Conservation (phyloP, 2,329 filamentous ascomycete species). For the Gremmenia infestans region DNA sequence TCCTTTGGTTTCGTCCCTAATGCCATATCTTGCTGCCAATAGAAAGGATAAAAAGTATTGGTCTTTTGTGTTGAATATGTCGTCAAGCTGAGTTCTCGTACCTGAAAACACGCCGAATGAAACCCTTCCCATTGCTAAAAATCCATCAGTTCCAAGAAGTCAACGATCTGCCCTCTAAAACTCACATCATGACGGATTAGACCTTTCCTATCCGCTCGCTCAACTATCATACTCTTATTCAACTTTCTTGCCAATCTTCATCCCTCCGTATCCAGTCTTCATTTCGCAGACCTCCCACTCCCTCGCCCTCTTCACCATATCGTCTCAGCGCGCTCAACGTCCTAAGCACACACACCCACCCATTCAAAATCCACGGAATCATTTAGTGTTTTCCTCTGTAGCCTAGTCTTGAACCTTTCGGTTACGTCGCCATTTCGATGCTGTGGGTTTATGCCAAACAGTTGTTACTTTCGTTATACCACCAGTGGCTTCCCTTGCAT, state of each 20-base stretch:
- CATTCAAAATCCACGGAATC: constrained; percentile 1
- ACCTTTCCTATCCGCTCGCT: not conserved
- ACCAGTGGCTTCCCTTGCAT: constrained; percentile 23
- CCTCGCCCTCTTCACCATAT: constrained; percentile 17
- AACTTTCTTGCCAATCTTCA: not conserved
- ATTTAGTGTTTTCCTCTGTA: not conserved
- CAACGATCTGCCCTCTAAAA: not conserved
- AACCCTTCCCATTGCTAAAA: not conserved
- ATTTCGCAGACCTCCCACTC: constrained; percentile 21
- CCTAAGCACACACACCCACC: constrained; percentile 20
- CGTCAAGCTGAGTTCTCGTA: not conserved
- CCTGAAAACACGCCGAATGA: not conserved
- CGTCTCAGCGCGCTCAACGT: constrained; percentile 10
- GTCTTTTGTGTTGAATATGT: too few species aligned
- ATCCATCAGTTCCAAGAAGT: not conserved
- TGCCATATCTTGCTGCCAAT: too few species aligned
- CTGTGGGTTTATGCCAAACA: constrained; percentile 20
- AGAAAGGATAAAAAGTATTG: too few species aligned
- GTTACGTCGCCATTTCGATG: not conserved
- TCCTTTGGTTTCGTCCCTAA: too few species aligned
- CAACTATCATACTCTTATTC: not conserved
- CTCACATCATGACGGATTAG: not conserved
- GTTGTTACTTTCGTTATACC: constrained; percentile 20
- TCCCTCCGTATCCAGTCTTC: constrained; percentile 9
- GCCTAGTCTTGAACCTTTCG: constrained; percentile 8